phyloP scores from a whole-genome alignment of 1,139 yeast species.

The Eremothecium sinecaudum region DNA sequence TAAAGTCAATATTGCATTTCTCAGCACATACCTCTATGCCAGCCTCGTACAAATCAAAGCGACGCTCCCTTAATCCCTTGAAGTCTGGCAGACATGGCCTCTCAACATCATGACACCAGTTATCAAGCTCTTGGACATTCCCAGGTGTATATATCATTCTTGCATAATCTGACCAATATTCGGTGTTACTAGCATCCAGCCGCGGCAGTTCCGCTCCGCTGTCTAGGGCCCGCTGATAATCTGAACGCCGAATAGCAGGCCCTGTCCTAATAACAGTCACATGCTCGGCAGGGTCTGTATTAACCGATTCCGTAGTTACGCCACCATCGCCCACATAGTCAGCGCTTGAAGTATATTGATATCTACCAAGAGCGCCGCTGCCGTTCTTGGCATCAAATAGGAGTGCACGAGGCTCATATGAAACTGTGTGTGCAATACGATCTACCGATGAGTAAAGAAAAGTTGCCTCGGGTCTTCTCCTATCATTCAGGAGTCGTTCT shows the following conservation, averaged over 20 bases:
- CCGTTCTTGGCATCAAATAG: conserved; percentile 70
- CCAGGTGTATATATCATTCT: conserved; percentile 59
- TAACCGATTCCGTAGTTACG: conserved; percentile 1
- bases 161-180: conserved; percentile 77
- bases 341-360: conserved; percentile 36
- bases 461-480: conserved; percentile 38
- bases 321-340: conserved; percentile 23
- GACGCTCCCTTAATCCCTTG: conserved; percentile 18
- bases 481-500: conserved; percentile 45
- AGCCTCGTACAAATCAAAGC: conserved; percentile 35
- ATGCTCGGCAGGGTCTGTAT: conserved; percentile 7
- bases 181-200: conserved; percentile 38
- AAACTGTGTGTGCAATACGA: conserved; percentile 37
- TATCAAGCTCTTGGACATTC: conserved; percentile 42
- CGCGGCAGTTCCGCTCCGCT: conserved; percentile 33
- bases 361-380: conserved; percentile 48
- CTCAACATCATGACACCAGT: conserved; percentile 40
- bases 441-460: conserved; percentile 38
- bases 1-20: conserved; percentile 36
- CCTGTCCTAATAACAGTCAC: conserved; percentile 22
- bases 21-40: conserved; percentile 44
- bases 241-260: conserved; percentile 37
- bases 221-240: conserved; percentile 58
- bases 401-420: conserved; percentile 69
- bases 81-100: conserved; percentile 31